Conservation (phyloP, 176 grass and related monocot genomes). For the Dendrocalamus sinicus region DNA sequence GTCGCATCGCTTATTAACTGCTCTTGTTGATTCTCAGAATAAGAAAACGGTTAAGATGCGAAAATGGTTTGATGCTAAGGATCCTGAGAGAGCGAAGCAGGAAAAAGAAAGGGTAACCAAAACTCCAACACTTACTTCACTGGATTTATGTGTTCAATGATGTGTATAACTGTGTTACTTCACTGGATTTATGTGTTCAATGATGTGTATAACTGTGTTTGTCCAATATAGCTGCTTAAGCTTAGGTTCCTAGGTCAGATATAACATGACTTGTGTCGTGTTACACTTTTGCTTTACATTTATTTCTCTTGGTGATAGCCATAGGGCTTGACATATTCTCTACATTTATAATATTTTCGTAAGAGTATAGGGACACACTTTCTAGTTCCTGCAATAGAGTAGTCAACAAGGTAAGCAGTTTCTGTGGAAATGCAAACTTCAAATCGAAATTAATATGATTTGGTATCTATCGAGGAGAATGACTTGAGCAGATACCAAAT, state of each 20-base stretch:
- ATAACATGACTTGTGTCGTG: conserved; percentile 3
- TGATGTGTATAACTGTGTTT: conserved; percentile 18
- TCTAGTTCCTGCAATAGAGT: not conserved
- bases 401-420: not conserved
- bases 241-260: conserved; percentile 9
- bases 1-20: conserved; percentile 85
- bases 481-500: not conserved
- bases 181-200: conserved; percentile 19
- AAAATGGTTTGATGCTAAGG: conserved; percentile 88
- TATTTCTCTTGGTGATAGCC: conserved; percentile 3
- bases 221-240: conserved; percentile 21
- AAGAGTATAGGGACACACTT: not conserved
- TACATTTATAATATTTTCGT: conserved; percentile 16
- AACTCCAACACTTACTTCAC: conserved; percentile 1
- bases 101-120: conserved; percentile 80
- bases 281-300: not conserved
- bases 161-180: conserved; percentile 13
- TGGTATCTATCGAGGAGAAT: not conserved
- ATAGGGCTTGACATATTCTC: conserved; percentile 24
- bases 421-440: not conserved
- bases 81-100: conserved; percentile 89
- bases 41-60: conserved; percentile 95
- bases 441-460: not conserved
- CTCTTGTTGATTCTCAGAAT: conserved; percentile 94
- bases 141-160: conserved; percentile 21